phyloP scores from a whole-genome alignment of 2,329 filamentous ascomycete genomes.

The Diaporthe caulivora region DNA sequence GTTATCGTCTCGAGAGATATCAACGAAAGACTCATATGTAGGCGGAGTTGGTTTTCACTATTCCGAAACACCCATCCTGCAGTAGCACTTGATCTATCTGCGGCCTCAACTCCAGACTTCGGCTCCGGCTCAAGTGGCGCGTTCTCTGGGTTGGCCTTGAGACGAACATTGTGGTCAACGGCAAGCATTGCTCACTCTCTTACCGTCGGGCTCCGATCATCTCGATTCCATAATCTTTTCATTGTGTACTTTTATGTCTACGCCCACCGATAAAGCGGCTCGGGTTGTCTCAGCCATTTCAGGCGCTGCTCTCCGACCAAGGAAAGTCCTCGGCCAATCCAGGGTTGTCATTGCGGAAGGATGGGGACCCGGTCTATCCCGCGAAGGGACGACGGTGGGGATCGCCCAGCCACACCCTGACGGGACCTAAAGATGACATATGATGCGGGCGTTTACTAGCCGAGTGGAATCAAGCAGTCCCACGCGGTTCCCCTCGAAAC shows the following conservation, averaged over 20 bases:
- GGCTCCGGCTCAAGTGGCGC: not conserved
- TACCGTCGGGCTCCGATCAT: not conserved
- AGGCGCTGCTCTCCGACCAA: not conserved
- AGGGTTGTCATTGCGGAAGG: not conserved
- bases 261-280: conserved; percentile 10
- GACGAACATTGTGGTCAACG: not conserved
- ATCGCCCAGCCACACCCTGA: not conserved
- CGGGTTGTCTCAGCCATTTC: conserved; percentile 12
- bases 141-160: not conserved
- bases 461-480: not conserved
- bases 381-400: conserved; percentile 12
- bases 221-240: not conserved
- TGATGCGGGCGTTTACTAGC: not conserved
- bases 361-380: not conserved
- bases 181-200: not conserved
- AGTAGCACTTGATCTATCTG: not conserved
- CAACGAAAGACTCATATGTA: not conserved
- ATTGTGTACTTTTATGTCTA: not conserved
- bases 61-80: not conserved
- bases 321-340: not conserved
- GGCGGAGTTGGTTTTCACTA: too few species aligned
- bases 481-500: not conserved
- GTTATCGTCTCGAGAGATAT: not conserved
- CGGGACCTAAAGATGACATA: not conserved
- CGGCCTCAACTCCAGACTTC: not conserved